phyloP scores from a whole-genome alignment of 2,329 filamentous ascomycete genomes.

The Cadophora malorum region DNA sequence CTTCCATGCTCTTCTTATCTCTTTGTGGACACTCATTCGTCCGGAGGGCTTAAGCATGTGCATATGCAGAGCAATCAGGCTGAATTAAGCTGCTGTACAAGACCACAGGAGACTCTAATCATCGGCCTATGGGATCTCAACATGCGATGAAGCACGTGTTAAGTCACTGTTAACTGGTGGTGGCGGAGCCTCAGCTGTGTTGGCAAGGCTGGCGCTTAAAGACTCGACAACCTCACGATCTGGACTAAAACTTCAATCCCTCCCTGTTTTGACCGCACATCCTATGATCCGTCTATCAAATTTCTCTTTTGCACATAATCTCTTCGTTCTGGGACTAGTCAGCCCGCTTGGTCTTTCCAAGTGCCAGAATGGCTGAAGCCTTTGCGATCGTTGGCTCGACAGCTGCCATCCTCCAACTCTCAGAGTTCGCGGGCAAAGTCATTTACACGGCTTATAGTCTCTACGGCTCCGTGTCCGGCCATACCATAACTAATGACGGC shows the following conservation, averaged over 20 bases:
- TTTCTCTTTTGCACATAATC: no score
- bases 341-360: no score
- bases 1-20: neutral
- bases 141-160: neutral
- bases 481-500: neutral
- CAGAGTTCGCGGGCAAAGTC: neutral
- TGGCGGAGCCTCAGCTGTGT: constrained; percentile 7
- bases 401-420: constrained; percentile 3
- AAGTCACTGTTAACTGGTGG: neutral
- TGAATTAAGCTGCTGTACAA: neutral
- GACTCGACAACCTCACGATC: neutral
- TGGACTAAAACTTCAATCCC: neutral
- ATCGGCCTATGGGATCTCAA: neutral
- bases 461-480: neutral
- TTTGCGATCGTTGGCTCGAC: neutral
- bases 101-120: neutral
- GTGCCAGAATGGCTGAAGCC: neutral
- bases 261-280: neutral
- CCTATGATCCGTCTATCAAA: neutral
- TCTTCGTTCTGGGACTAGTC: no score
- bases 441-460: neutral
- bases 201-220: neutral
- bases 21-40: neutral
- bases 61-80: neutral
- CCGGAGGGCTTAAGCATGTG: neutral